Conservation (phyloP, 495 filamentous ascomycete genomes). For the Podospora appendiculata region DNA sequence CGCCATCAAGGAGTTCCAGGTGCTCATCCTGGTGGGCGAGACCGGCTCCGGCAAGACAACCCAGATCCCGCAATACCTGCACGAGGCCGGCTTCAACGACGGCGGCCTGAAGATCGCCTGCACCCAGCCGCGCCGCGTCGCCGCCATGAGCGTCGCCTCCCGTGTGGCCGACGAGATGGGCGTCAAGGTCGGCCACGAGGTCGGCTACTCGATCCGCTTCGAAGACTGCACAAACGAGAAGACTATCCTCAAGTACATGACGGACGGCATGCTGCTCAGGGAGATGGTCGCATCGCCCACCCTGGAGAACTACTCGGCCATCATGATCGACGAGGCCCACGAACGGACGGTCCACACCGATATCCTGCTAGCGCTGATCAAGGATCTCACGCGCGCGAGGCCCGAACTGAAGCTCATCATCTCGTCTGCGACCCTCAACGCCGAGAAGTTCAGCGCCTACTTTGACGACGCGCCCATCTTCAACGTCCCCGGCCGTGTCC, state of each 20-base stretch:
- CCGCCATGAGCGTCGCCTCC: conserved; percentile 90
- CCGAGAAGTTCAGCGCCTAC: conserved; percentile 85
- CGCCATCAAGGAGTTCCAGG: conserved; percentile 65
- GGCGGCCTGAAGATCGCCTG: conserved; percentile 64
- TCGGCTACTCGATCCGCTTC: conserved; percentile 93
- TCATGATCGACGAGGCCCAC: conserved; percentile 59
- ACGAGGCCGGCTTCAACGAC: conserved; percentile 85
- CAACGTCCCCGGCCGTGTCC: conserved; percentile 86
- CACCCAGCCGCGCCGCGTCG: conserved; percentile 90
- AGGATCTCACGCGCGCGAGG: conserved; percentile 80
- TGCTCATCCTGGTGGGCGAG: conserved; percentile 80
- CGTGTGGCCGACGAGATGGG: conserved; percentile 95
- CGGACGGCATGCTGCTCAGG: conserved; percentile 90
- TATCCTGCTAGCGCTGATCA: conserved; percentile 82
- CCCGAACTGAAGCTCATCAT: conserved; percentile 90
- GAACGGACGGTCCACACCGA: conserved; percentile 71
- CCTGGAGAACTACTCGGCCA: conserved; percentile 70
- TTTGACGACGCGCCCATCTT: conserved; percentile 96
- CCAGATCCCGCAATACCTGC: conserved; percentile 80
- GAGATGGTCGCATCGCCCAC: conserved; percentile 90
- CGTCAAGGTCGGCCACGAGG: conserved; percentile 82
- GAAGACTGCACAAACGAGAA: conserved; percentile 92
- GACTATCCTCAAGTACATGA: conserved; percentile 95
- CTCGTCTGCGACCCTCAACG: conserved; percentile 92
- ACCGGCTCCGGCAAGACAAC: conserved; percentile 88